A percentile compares a stretch with the other conserved stretches of the same genome.
Evolutionary conservation across 108 stramenopile species (phyloP).

Genomic region (Epipyxis sp.): DNA sequence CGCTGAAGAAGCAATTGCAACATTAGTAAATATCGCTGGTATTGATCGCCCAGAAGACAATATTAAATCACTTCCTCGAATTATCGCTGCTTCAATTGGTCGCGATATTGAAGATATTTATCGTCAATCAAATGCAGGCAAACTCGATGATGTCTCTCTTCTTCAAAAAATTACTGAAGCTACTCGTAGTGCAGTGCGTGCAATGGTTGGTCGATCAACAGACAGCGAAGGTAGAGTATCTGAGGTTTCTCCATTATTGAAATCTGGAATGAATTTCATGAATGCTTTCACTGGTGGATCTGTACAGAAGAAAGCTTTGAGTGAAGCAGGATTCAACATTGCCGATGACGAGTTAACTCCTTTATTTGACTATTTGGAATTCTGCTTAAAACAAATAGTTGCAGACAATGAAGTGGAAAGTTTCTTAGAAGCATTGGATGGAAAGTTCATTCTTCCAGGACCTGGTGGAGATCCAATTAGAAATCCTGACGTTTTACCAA

Average conservation of each 20-base stretch:
- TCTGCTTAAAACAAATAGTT: conserved; percentile 92
- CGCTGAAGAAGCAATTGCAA: conserved; percentile 88
- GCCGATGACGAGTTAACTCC: conserved; percentile 71
- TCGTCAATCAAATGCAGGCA: conserved; percentile 80
- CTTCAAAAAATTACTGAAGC: conserved; percentile 74
- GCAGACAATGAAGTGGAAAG: conserved; percentile 93
- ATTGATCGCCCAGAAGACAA: conserved; percentile 85
- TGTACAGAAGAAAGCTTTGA: conserved; percentile 82
- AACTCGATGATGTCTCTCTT: conserved; percentile 76
- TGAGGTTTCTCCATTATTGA: conserved; percentile 82
- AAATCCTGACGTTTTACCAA: conserved; percentile 90
- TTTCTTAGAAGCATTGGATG: conserved; percentile 84
- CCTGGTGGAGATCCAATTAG: conserved; percentile 96
- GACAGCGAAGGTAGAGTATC: conserved; percentile 84
- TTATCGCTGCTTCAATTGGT: conserved; percentile 80
- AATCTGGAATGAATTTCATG: conserved; percentile 70
- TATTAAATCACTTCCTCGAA: conserved; percentile 85
- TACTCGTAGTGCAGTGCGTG: conserved; percentile 78
- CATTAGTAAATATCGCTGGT: conserved; percentile 90
- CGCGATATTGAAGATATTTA: conserved; percentile 92
- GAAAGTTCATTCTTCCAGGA: conserved; percentile 86
- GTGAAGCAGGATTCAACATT: conserved; percentile 78
- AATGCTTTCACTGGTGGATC: conserved; percentile 60
- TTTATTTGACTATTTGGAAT: conserved; percentile 83
- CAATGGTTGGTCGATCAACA: conserved; percentile 78